Base-by-base conservation (phyloP, 2,329 filamentous ascomycete genomes). In the Westerdykella ornata region DNA sequence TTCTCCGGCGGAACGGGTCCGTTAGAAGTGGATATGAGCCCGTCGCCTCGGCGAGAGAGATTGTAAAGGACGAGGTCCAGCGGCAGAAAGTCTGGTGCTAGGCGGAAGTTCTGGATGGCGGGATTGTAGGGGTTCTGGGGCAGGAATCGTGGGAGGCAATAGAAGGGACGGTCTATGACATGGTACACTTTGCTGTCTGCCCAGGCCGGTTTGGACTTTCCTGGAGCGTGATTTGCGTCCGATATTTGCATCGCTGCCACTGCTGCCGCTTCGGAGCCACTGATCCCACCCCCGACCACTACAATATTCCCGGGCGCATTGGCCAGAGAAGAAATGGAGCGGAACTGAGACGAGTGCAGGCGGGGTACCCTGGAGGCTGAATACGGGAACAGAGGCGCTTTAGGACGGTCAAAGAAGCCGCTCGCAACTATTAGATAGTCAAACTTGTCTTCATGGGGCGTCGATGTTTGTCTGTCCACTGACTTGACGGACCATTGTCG, bases 211-310 rank as follows among this genome's bases (percentile, higher is more conserved):
- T 62, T 55, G 2, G 38, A 38, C 9, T 47, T 48, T 5, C 50
- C 53, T 0, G 80, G 76, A 0, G 77, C 74, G 57, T 83, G 70
- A 11, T 66, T 63, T 2, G 75, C 74, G 5, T 80, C 80, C 0
- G 85, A 89, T 1, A 90, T 63, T 47, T 88, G 80, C 4, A 79
- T 72, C 9, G 84, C 85, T 37, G 89, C 77, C 2, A 81, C 80
- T 8, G 79, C 81, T 0, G 85, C 82, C 37, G 83, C 82, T 67
- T 94, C 87, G 4, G 85, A 77, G 0, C 85, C 86, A 2, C 85
- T 90, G 75, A 92, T 88, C 53, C 88, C 85, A 0, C 85, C 86
- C 1, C 87, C 87, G 1, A 88, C 77, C 0, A 94, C 72, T 1
- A 88, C 71, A 13, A 92, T 79, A 54, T 81, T 85, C 14, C 77